Evolutionary conservation across 805 yeast genomes (phyloP), one percentile per base, ranked within the genome.

Genomic region (Yarrowia osloensis): DNA sequence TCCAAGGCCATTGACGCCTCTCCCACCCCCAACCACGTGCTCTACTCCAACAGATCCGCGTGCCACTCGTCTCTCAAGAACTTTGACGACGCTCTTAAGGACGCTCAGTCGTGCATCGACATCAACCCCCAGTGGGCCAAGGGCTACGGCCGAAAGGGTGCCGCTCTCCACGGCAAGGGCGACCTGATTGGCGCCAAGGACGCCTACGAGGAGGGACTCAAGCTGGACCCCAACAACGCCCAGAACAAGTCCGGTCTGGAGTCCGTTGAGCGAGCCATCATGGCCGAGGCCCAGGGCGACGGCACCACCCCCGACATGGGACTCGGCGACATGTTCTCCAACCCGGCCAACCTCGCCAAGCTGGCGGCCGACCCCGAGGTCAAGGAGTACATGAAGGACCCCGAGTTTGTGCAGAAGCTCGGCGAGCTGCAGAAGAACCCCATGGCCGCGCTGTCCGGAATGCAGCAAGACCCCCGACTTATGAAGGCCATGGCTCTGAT

Each of bases 41-140:
- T 95, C 66, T 93, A 82, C 77, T 92, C 98, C 62, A 95, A 95
- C 81, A 87, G 99, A 77, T 93, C 98, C 12, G 99, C 97, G 15
- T 85, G 91, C 67, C 88, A 88, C 74, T 89, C 98, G 4, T 90
- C 97, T 7, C 78, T 87, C 79, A 86, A 86, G 74, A 80, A 92
- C 73, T 95, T 87, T 74, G 77, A 77, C 24, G 80, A 87, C 68
- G 99, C 98, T 3, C 81, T 91, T 69, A 80, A 82, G 54, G 99
- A 95, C 77, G 99, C 98, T 19, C 79, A 90, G 68, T 85, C 89
- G 74, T 89, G 97, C 79, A 87, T 89, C 66, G 83, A 85, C 73
- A 86, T 92, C 78, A 91, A 90, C 70, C 88, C 92, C 17, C 71
- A 88, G 2, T 95, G 98, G 98, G 92, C 97, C 24, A 95, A 95